phyloP scores from a whole-genome alignment of 2,329 filamentous ascomycete genomes.

The Ophiocordyceps camponoti-saundersi region DNA sequence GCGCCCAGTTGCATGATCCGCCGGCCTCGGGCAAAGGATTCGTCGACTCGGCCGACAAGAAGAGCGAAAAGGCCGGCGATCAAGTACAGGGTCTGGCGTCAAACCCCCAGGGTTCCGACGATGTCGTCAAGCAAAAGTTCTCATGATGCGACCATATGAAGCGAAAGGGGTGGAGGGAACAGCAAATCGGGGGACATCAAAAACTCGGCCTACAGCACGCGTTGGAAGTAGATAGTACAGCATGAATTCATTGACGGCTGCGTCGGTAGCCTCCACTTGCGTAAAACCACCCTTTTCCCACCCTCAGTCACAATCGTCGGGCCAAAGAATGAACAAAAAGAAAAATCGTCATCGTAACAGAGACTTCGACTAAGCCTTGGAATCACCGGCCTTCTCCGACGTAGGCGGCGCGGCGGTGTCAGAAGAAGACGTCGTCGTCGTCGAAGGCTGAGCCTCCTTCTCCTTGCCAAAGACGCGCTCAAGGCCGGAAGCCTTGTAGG shows the following conservation, averaged over 20 bases:
- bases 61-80: conserved; percentile 32
- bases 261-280: too few species aligned
- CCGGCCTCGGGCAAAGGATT: conserved; percentile 41
- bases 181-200: background rate
- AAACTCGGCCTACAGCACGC: too few species aligned
- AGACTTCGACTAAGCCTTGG: conserved; percentile 5
- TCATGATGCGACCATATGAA: too few species aligned
- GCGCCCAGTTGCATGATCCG: conserved; percentile 42
- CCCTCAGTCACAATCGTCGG: too few species aligned
- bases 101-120: conserved; percentile 50
- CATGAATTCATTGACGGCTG: too few species aligned
- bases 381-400: conserved; percentile 6
- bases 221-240: too few species aligned
- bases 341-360: too few species aligned
- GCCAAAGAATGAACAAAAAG: too few species aligned
- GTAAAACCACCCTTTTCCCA: too few species aligned
- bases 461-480: conserved; percentile 41
- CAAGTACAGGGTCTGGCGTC: conserved; percentile 37
- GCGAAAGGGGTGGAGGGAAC: too few species aligned
- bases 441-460: conserved; percentile 16
- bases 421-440: conserved; percentile 4
- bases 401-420: conserved; percentile 5
- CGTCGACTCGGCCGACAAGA: conserved; percentile 35
- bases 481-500: conserved; percentile 40
- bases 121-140: conserved; percentile 43